phyloP scores from a whole-genome alignment of 805 yeast genomes.

The Hanseniaspora guilliermondii region DNA sequence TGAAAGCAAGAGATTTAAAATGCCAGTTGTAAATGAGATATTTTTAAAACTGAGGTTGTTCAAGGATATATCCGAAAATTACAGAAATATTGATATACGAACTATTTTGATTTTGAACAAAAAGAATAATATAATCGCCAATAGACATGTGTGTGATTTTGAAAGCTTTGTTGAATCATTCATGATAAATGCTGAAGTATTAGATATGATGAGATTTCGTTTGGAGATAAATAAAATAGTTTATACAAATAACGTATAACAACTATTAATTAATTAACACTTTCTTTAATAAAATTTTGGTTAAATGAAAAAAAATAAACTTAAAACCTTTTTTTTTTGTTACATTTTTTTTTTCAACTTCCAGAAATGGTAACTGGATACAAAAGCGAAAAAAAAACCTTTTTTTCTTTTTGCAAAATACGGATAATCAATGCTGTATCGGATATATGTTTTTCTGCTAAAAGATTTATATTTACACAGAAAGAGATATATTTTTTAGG shows the following conservation, averaged over 20 bases:
- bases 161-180: not conserved
- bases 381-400: too few relatives aligned
- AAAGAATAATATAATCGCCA: not conserved
- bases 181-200: not conserved
- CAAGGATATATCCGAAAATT: not conserved
- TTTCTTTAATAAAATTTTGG: too few relatives aligned
- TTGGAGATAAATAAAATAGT: not conserved
- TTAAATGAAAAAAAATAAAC: not conserved
- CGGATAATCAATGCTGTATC: not conserved
- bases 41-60: not conserved
- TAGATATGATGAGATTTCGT: not conserved
- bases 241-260: not conserved
- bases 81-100: not conserved
- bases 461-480: not conserved
- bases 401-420: not conserved
- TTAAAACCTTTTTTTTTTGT: not conserved
- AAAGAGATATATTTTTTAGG: too few relatives aligned
- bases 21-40: not conserved
- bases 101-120: not conserved
- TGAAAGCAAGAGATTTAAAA: not conserved
- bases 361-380: too few relatives aligned
- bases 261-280: too few relatives aligned
- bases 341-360: not conserved
- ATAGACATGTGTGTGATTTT: not conserved
- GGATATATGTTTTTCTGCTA: not conserved